A percentile compares a stretch with the other conserved stretches of the same genome.
These are phyloP conservation scores for Xylaria sp. DNA, from an alignment of 2,329 filamentous ascomycete species.

Conservation along the genomic window DNA sequence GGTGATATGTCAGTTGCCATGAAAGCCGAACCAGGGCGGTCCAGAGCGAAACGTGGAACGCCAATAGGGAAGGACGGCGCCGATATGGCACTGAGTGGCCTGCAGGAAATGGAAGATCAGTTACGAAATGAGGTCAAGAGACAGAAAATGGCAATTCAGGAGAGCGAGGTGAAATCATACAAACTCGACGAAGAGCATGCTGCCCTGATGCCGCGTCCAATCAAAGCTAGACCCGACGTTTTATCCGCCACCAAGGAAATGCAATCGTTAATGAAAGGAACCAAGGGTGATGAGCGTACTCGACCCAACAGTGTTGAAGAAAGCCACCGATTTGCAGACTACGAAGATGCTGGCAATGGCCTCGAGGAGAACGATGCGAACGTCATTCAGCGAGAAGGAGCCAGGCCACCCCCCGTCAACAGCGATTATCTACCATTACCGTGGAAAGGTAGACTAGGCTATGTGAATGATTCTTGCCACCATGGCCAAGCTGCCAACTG, in stretches of 20 bases:
- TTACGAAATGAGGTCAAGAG: slow-evolving; percentile 56
- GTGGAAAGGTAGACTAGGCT: slow-evolving; percentile 89
- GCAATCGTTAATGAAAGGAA: not conserved
- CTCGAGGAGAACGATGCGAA: slow-evolving; percentile 39
- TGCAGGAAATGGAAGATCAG: slow-evolving; percentile 61
- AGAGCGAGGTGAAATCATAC: slow-evolving; percentile 40
- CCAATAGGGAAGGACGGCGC: slow-evolving; percentile 46
- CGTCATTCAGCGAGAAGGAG: slow-evolving; percentile 46
- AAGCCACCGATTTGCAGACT: not conserved
- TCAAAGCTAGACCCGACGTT: slow-evolving; percentile 26
- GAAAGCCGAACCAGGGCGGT: not conserved
- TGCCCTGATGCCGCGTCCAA: slow-evolving; percentile 44
- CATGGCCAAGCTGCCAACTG: slow-evolving; percentile 15
- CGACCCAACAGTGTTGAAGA: not conserved
- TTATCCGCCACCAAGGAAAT: slow-evolving; percentile 17
- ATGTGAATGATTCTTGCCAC: slow-evolving; percentile 65
- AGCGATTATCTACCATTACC: slow-evolving; percentile 85
- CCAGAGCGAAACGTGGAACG: slow-evolving; percentile 21
- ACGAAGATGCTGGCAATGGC: slow-evolving; percentile 26
- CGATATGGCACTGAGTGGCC: slow-evolving; percentile 54
- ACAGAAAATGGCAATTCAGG: slow-evolving; percentile 59
- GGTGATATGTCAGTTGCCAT: not conserved
- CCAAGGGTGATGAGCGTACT: not conserved
- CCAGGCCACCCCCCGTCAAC: slow-evolving; percentile 79
- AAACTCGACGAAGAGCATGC: slow-evolving; percentile 50